Evolutionary conservation across 2,329 filamentous ascomycete genomes (phyloP), one percentile per base, ranked within the genome.

Genomic region (Capronia coronata): DNA sequence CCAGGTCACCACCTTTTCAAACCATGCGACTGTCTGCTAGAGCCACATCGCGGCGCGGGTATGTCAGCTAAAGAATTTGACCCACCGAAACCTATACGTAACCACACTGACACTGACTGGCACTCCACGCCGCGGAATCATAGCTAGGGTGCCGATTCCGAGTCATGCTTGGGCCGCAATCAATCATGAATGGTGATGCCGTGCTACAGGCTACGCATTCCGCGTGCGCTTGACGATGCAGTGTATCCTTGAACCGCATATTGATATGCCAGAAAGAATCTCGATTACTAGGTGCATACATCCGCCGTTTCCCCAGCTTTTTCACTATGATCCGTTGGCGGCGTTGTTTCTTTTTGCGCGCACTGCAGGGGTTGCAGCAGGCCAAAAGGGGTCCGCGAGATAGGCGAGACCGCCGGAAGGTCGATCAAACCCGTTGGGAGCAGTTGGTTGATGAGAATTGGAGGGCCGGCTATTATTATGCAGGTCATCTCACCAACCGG

Each of bases 401-500:
- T 55, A 55, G 49, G 49, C 53, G 53, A 55, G 53, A n/a, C 42
- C 49, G 45, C 45, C 49, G 52, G 45, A 29, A 46, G 43, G 35
- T 50, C 46, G 49, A 55, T 55, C 53, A 51, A n/a, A 30, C 43
- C 49, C 46, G 41, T 40, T 52, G 43, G 38, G 25, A 48, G 37
- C 22, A 5, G 14, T 34, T 37, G 34, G 34, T 18, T 37, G 34
- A 37, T 37, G 11, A 18, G 34, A 21, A 48, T 41, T 27, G 43
- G 34, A 43, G 35, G 32, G 38, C 34, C 46, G 46, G 49, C n/a
- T n/a, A n/a, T n/a, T n/a, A n/a, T 39, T 55, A 55, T 55, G 53
- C 53, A 55, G 53, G 53, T 55, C 53, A 55, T 55, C 19, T 19
- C 14, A 46, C 43, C 43, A 44, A 46, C 44, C 27, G 46, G 29